Evolutionary conservation across 345 rosid species (phyloP), one percentile per base, ranked within the genome.

Genomic region (Psidium friedrichsthalianum): DNA sequence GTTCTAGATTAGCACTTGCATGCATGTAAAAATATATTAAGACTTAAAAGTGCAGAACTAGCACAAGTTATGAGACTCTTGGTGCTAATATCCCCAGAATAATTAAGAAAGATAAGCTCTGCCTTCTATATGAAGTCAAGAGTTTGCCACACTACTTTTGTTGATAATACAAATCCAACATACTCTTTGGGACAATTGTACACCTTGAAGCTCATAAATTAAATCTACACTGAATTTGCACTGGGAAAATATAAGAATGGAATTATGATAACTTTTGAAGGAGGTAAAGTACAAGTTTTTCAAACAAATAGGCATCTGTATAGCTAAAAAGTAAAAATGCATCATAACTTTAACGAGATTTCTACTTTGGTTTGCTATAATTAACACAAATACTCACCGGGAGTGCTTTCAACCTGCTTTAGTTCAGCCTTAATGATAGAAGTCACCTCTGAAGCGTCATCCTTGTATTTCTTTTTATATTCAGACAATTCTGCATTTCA

Each of bases 391-490:
- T 82, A 91, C 96, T 93, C 85, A 95, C 98, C 1, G 95, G 96
- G 85, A 96, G 91, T 82, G 98, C 98, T 90, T 89, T 97, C 98
- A 96, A 74, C 95, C 96, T 86, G 94, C 91, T 94, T 98, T 24
- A 94, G 84, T 89, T 90, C 97, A 87, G 99, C 98, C 5, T 69
- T 90, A 88, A 92, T 89, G 82, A 98, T 94, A 80, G 95, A 89
- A 86, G 93, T 95, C 88, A 98, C 87, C 88, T 94, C 98, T 82
- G 97, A 95, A 90, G 98, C 98, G 85, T 96, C 99, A 57, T 95
- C 97, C n/a, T 84, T 83, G 91, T 94, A 96, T 87, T 96, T 96
- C 92, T 93, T 93, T 90, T 94, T 97, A 87, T 94, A 98, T 57
- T 91, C 98, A 5, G 96, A 91, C 84, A 94, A 98, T 88, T 92